Conservation (phyloP, 257 asterid species). For the Datura wrightii region DNA sequence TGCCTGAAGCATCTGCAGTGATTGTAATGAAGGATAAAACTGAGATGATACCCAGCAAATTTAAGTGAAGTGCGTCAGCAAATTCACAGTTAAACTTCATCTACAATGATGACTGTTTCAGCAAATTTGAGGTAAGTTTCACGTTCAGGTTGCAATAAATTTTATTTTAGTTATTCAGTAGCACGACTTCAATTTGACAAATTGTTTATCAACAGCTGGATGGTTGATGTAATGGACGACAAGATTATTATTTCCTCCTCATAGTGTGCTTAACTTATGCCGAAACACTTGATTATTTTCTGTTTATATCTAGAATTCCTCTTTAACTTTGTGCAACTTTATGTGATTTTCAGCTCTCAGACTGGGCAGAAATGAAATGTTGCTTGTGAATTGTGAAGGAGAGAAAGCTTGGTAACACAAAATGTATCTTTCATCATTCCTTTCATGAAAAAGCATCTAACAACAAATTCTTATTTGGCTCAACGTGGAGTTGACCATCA, state of each 20-base stretch:
- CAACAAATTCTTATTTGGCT: not conserved
- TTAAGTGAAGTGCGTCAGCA: no score
- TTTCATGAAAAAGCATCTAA: not conserved
- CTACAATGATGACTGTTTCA: not conserved
- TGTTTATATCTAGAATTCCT: not conserved
- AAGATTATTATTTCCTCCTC: not conserved
- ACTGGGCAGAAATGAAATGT: not conserved
- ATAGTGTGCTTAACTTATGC: not conserved
- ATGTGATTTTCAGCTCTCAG: not conserved
- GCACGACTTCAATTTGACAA: not conserved
- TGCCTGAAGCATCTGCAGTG: no score
- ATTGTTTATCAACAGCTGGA: not conserved
- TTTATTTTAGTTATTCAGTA: not conserved
- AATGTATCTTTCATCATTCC: not conserved
- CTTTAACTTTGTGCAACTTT: not conserved
- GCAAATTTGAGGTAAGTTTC: constrained; percentile 7
- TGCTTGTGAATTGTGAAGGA: not conserved
- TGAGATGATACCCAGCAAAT: no score
- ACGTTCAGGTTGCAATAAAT: not conserved
- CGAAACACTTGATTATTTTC: not conserved
- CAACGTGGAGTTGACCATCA: not conserved
- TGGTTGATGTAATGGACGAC: not conserved
- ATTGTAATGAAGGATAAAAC: no score
- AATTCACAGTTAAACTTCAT: no score
- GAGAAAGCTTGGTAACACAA: not conserved